phyloP scores from a whole-genome alignment of 2,329 filamentous ascomycete genomes.

The Emmonsiellopsis sp. region DNA sequence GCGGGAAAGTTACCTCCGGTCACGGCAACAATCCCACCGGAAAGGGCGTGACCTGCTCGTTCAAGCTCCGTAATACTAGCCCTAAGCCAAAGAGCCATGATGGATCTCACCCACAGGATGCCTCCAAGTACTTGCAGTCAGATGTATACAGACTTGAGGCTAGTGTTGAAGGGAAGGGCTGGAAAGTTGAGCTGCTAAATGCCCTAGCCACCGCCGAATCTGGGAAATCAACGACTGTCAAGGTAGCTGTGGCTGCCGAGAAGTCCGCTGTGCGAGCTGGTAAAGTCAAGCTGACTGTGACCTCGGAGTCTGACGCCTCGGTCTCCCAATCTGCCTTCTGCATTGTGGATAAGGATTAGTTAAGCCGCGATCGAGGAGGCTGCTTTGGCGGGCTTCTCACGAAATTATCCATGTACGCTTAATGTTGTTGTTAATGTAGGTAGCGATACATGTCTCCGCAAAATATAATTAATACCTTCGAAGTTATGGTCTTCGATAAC shows the following conservation, averaged over 20 bases:
- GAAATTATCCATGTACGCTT: too few relatives aligned
- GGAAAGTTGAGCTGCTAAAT: conserved; percentile 12
- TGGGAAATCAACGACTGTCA: conserved; percentile 8
- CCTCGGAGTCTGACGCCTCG: conserved; percentile 10
- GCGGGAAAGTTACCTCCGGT: neutral
- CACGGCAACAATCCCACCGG: conserved; percentile 4
- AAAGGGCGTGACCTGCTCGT: conserved; percentile 11
- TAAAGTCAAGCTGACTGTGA: conserved; percentile 8
- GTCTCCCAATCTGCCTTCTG: conserved; percentile 7
- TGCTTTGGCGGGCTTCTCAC: too few relatives aligned
- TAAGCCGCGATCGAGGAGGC: neutral
- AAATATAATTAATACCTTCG: too few relatives aligned
- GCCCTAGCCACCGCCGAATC: conserved; percentile 8
- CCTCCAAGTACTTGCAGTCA: conserved; percentile 8
- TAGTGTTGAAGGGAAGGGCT: conserved; percentile 9
- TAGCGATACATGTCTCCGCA: too few relatives aligned
- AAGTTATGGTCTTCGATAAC: too few relatives aligned
- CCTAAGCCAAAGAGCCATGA: conserved; percentile 4
- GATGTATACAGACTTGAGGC: conserved; percentile 13
- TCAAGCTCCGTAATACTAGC: conserved; percentile 10
- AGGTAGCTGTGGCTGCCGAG: conserved; percentile 11
- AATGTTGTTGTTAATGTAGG: too few relatives aligned
- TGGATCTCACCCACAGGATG: conserved; percentile 8
- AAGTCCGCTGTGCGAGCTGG: neutral
- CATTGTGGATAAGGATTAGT: conserved; percentile 5